Conservation (phyloP, 257 asterid species). For the Linderniella brevidens region DNA sequence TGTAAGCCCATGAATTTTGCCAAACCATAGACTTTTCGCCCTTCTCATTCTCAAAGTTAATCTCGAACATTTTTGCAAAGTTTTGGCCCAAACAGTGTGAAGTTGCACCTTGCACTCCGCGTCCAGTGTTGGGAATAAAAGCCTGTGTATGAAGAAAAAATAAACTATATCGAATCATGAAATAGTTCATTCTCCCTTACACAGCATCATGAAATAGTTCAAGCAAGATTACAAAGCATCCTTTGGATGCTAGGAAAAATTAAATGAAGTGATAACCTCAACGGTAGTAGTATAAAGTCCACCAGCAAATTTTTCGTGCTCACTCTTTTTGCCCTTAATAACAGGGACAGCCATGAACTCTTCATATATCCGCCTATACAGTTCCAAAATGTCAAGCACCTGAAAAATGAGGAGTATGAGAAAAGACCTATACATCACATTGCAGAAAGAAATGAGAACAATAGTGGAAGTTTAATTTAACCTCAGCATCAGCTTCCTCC, state of each 20-base stretch:
- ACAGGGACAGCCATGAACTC: conserved; percentile 86
- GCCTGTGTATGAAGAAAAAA: conserved; percentile 33
- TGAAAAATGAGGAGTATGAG: conserved; percentile 14
- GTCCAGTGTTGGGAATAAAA: conserved; percentile 84
- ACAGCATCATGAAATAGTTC: background rate
- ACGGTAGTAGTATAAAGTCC: conserved; percentile 89
- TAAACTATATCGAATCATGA: background rate
- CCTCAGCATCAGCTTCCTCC: conserved; percentile 89
- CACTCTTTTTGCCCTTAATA: conserved; percentile 77
- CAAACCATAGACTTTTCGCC: conserved; percentile 90
- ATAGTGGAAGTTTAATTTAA: conserved; percentile 13
- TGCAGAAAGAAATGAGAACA: background rate
- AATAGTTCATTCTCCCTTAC: background rate
- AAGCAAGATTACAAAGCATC: background rate
- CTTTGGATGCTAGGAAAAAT: too few relatives aligned
- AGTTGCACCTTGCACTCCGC: conserved; percentile 98
- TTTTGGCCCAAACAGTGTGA: conserved; percentile 94
- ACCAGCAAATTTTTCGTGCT: conserved; percentile 93
- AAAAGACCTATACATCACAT: too few relatives aligned
- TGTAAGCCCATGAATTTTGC: conserved; percentile 99
- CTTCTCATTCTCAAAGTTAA: conserved; percentile 75
- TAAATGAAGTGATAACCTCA: conserved; percentile 28
- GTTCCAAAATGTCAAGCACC: conserved; percentile 78
- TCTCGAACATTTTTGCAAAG: conserved; percentile 90
- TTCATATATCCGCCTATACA: conserved; percentile 80